These are phyloP conservation scores for Skeletonema costatum DNA, from an alignment of 108 stramenopile species.

Conservation along the genomic window DNA sequence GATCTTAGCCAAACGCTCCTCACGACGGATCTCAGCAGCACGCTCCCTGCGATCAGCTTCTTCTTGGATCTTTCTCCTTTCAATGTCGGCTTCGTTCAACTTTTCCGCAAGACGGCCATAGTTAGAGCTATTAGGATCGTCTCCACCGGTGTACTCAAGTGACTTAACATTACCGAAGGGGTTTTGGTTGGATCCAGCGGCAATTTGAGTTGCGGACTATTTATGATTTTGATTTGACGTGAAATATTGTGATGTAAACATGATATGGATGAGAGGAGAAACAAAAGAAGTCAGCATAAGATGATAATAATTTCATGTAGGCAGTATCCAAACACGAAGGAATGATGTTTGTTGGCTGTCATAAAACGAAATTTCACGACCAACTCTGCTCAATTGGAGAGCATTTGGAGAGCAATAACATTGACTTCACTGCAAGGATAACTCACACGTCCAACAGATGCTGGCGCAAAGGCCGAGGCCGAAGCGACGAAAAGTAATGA, in stretches of 20 bases:
- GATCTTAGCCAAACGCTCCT: conserved; percentile 89
- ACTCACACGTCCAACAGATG: conserved; percentile 24
- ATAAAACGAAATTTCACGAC: neutral
- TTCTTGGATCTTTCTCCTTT: conserved; percentile 85
- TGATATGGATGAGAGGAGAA: neutral
- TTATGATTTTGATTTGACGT: neutral
- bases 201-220: neutral
- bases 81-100: conserved; percentile 89
- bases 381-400: neutral
- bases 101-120: conserved; percentile 75
- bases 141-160: conserved; percentile 76
- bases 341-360: neutral
- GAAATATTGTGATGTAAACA: neutral
- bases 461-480: conserved; percentile 64
- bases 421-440: neutral
- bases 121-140: conserved; percentile 72
- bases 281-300: neutral
- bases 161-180: conserved; percentile 73
- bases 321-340: neutral
- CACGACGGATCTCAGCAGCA: conserved; percentile 90
- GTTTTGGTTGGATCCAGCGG: conserved; percentile 42
- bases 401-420: too few relatives aligned
- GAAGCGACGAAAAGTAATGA: conserved; percentile 52
- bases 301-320: neutral
- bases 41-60: conserved; percentile 86